Conservation (phyloP, 2,329 filamentous ascomycete genomes). For the Stachybotrys chlorohalonatus region DNA sequence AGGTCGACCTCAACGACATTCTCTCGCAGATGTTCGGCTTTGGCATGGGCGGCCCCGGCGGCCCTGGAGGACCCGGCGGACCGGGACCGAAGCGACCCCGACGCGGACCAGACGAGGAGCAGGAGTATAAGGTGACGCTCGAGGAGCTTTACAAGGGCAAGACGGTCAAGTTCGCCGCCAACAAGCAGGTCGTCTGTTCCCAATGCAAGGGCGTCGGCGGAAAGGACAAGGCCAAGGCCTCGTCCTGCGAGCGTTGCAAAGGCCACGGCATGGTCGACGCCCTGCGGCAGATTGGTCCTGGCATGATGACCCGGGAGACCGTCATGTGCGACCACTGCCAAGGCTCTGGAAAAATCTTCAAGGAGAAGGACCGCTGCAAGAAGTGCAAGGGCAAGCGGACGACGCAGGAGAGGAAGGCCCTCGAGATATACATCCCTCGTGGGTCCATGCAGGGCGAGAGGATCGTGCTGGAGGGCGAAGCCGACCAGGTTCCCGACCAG, state of each 20-base stretch:
- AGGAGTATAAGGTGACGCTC: constrained; percentile 81
- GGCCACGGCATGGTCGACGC: constrained; percentile 71
- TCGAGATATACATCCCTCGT: constrained; percentile 92
- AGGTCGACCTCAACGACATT: constrained; percentile 84
- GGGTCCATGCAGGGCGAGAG: constrained; percentile 80
- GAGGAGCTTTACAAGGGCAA: constrained; percentile 98
- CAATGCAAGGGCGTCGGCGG: constrained; percentile 84
- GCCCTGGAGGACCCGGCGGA: constrained; percentile 35
- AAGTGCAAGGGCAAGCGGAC: constrained; percentile 95
- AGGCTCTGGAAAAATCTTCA: constrained; percentile 78
- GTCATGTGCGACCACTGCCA: constrained; percentile 75
- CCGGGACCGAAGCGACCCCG: constrained; percentile 52
- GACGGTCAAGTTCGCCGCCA: constrained; percentile 92
- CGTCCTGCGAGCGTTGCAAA: constrained; percentile 75
- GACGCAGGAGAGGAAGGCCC: constrained; percentile 79
- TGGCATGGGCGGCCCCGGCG: constrained; percentile 50
- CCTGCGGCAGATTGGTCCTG: constrained; percentile 76
- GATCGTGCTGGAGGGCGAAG: constrained; percentile 86
- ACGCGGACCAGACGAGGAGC: constrained; percentile 75
- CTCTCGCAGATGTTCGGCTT: constrained; percentile 87
- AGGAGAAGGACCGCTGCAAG: constrained; percentile 96
- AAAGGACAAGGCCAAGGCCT: constrained; percentile 82
- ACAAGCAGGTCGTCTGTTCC: constrained; percentile 84
- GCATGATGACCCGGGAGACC: constrained; percentile 72
- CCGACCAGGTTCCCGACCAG: constrained; percentile 83